phyloP scores from a whole-genome alignment of 768 basidiomycete species.

The Gautieria morchelliformis region DNA sequence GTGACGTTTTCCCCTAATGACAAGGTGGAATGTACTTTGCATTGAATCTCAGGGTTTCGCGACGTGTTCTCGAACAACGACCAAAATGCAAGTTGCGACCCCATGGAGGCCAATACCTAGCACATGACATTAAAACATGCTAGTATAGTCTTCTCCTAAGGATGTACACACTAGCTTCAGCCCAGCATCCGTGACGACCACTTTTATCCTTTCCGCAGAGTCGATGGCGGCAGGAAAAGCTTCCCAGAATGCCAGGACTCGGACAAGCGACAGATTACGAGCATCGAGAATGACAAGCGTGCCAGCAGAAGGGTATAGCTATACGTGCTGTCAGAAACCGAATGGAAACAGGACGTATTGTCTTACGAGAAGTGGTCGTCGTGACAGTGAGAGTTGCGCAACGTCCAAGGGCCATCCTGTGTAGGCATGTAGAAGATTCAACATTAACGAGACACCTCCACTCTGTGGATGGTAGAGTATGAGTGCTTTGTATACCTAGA shows the following conservation, averaged over 20 bases:
- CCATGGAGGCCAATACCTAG: constrained; percentile 68
- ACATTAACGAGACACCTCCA: constrained; percentile 24
- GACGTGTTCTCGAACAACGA: constrained; percentile 58
- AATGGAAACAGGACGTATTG: background rate
- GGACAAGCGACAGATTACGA: constrained; percentile 49
- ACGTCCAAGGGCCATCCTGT: constrained; percentile 46
- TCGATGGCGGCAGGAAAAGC: constrained; percentile 58
- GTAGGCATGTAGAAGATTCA: constrained; percentile 37
- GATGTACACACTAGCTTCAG: constrained; percentile 65
- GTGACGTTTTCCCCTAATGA: constrained; percentile 52
- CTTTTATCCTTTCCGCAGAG: constrained; percentile 38
- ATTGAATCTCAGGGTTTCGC: background rate
- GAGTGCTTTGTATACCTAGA: background rate
- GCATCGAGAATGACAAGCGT: constrained; percentile 65
- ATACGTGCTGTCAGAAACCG: constrained; percentile 10
- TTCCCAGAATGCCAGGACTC: constrained; percentile 71
- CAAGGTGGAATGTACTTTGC: constrained; percentile 78
- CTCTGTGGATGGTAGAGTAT: background rate
- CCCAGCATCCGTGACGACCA: constrained; percentile 61
- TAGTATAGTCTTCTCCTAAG: background rate
- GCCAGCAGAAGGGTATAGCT: constrained; percentile 70
- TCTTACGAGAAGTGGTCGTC: constrained; percentile 52
- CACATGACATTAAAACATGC: background rate
- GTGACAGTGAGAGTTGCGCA: constrained; percentile 47
- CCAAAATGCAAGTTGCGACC: constrained; percentile 67